phyloP scores from a whole-genome alignment of 1,139 yeast species.

The Sugiyamaella castrensis region DNA sequence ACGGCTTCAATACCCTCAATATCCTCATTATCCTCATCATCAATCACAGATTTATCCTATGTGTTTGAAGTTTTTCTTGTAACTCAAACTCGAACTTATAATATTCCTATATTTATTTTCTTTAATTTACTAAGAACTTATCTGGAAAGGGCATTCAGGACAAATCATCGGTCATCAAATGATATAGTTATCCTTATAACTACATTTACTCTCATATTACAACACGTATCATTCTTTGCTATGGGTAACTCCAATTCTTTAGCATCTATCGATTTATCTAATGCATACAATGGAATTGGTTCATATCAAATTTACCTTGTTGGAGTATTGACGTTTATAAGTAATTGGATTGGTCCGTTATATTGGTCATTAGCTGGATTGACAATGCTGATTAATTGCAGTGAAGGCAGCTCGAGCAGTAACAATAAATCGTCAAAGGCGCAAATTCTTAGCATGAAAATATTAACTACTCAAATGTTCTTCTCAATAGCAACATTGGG shows the following conservation, averaged over 20 bases:
- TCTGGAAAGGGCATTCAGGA: constrained; percentile 22
- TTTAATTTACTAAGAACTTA: constrained; percentile 40
- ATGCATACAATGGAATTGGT: constrained; percentile 84
- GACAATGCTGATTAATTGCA: constrained; percentile 44
- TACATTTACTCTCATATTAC: constrained; percentile 44
- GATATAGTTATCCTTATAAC: constrained; percentile 27
- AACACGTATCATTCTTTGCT: constrained; percentile 77
- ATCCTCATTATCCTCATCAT: constrained; percentile 20
- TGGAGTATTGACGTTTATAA: constrained; percentile 71
- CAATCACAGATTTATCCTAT: constrained; percentile 46
- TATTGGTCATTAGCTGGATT: constrained; percentile 70
- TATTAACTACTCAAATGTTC: constrained; percentile 44
- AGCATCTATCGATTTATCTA: constrained; percentile 84
- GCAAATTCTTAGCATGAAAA: constrained; percentile 32
- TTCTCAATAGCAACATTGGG: constrained; percentile 58
- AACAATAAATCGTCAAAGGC: constrained; percentile 26
- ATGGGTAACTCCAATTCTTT: constrained; percentile 90
- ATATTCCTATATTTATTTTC: constrained; percentile 66
- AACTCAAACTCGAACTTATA: constrained; percentile 64
- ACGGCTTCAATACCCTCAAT: background rate
- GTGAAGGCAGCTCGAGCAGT: background rate
- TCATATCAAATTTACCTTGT: constrained; percentile 69
- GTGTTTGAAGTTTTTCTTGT: constrained; percentile 55
- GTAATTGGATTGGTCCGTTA: constrained; percentile 83
- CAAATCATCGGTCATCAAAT: constrained; percentile 21